These are phyloP conservation scores for Zygotorulaspora sp. DNA, from an alignment of 805 yeast genomes.

Conservation along the genomic window DNA sequence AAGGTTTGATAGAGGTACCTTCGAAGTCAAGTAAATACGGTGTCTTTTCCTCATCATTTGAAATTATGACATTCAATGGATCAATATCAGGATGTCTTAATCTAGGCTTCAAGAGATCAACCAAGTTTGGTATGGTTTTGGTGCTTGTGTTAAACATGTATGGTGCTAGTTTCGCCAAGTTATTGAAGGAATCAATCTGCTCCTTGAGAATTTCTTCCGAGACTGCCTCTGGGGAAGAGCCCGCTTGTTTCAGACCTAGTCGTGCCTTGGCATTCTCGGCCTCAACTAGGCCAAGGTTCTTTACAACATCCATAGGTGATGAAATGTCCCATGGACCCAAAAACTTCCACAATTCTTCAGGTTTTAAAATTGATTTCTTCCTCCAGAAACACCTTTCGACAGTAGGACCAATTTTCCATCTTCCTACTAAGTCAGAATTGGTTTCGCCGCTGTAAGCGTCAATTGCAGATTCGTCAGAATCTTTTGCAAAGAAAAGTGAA, in stretches of 20 bases:
- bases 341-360: constrained; percentile 43
- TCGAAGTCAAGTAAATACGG: constrained; percentile 77
- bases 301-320: constrained; percentile 58
- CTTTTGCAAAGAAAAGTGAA: constrained; percentile 72
- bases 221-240: constrained; percentile 42
- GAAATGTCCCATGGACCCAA: constrained; percentile 72
- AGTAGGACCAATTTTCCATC: constrained; percentile 92
- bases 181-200: constrained; percentile 58
- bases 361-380: constrained; percentile 51
- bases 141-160: constrained; percentile 48
- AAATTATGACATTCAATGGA: constrained; percentile 75
- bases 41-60: constrained; percentile 36
- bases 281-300: constrained; percentile 62
- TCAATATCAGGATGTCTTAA: constrained; percentile 79
- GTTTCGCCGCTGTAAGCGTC: constrained; percentile 60
- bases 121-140: constrained; percentile 55
- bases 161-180: constrained; percentile 53
- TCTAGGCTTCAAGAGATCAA: constrained; percentile 65
- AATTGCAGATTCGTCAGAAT: constrained; percentile 43
- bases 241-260: constrained; percentile 51
- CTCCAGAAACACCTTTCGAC: constrained; percentile 76
- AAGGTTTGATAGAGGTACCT: constrained; percentile 74
- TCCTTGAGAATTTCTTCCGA: constrained; percentile 44
- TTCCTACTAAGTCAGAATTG: constrained; percentile 43
- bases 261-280: constrained; percentile 54